Conservation (phyloP, 176 grass and related monocot genomes). For the Chloris gayana region DNA sequence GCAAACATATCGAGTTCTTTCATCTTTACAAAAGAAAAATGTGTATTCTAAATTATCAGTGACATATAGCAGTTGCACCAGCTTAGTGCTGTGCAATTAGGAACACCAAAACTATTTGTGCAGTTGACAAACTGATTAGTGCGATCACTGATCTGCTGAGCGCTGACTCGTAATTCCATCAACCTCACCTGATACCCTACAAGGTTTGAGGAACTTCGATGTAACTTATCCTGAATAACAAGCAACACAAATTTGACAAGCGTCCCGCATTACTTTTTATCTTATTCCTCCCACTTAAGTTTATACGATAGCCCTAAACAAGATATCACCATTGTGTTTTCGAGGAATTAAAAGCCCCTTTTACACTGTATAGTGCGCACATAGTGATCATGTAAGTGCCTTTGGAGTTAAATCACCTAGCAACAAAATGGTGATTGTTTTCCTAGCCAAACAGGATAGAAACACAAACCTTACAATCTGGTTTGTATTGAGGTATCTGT, state of each 20-base stretch:
- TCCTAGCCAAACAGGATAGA: conserved; percentile 11
- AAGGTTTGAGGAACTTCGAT: neutral
- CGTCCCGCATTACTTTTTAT: neutral
- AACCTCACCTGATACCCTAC: neutral
- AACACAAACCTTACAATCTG: conserved; percentile 8
- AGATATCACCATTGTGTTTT: neutral
- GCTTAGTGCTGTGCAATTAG: neutral
- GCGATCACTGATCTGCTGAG: neutral
- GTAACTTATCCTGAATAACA: neutral
- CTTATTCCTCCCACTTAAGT: neutral
- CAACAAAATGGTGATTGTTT: conserved; percentile 13
- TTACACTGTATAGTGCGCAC: neutral
- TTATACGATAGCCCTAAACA: neutral
- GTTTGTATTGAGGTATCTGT: neutral
- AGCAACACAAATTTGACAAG: neutral
- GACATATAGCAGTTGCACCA: neutral
- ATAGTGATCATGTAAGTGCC: neutral
- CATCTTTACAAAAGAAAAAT: neutral
- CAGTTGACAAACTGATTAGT: neutral
- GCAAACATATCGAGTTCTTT: neutral
- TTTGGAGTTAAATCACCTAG: neutral
- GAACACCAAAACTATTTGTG: neutral
- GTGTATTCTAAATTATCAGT: neutral
- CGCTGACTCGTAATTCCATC: neutral
- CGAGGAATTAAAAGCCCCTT: neutral